Conservation (phyloP, 371 early-diverging fungal genomes). For the Syncephalis plumigaleata region DNA sequence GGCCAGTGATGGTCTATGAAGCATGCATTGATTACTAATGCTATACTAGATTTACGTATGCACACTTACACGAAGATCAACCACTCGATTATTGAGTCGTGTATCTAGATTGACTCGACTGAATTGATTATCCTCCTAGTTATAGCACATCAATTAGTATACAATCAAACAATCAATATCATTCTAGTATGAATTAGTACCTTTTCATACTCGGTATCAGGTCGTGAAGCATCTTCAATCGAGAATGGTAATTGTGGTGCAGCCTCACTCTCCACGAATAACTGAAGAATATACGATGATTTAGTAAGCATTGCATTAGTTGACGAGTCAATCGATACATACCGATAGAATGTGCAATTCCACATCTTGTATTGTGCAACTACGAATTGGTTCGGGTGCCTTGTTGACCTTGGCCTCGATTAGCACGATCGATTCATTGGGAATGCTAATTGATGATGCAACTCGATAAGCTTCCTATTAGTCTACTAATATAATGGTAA, state of each 20-base stretch:
- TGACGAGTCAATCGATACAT: too few relatives aligned
- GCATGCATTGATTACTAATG: neutral
- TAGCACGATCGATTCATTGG: constrained; percentile 78
- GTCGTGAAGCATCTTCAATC: constrained; percentile 88
- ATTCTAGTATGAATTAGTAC: too few relatives aligned
- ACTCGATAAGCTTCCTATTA: too few relatives aligned
- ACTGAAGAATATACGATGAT: neutral
- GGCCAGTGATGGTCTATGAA: constrained; percentile 76
- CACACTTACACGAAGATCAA: constrained; percentile 78
- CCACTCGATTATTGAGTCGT: constrained; percentile 90
- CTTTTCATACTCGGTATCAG: constrained; percentile 58
- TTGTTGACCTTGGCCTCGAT: constrained; percentile 65
- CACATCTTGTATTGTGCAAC: constrained; percentile 79
- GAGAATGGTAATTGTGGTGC: constrained; percentile 81
- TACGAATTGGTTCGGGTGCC: constrained; percentile 71
- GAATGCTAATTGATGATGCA: constrained; percentile 28
- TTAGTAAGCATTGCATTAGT: neutral
- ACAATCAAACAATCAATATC: too few relatives aligned
- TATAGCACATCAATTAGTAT: constrained; percentile 10
- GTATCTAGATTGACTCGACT: constrained; percentile 82
- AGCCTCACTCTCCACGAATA: constrained; percentile 53
- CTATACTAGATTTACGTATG: constrained; percentile 3
- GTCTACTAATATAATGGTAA: neutral
- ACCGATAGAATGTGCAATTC: constrained; percentile 68
- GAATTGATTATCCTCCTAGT: constrained; percentile 22